Base-by-base conservation (phyloP, 202 grass and related monocot genomes). In the Digitaria exilis region DNA sequence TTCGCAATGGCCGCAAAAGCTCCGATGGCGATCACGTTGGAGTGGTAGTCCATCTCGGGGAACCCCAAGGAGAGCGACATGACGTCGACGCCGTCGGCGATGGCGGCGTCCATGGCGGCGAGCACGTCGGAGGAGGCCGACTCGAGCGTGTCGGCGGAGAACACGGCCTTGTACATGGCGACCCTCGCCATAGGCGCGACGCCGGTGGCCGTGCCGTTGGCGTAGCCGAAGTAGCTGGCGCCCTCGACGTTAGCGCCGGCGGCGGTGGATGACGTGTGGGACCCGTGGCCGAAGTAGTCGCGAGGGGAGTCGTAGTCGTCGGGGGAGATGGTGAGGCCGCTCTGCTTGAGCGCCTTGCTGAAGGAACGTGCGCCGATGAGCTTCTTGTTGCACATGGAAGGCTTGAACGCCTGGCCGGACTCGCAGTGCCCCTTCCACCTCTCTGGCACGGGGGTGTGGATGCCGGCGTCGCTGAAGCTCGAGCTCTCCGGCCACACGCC, bases 401-500 rank as follows among this genome's bases (percentile, higher is more conserved):
- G 7, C 14, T 51, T 84, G 67, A 97, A 97, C 28, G 35, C 35
- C 18, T 56, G 54, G 9, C 86, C 86, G 0, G 42, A 73, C 86
- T 98, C 85, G 56, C 95, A 98, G 39, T 76, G 77, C 26, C 90
- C 92, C 17, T 93, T 92, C 95, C 95, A 98, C 61, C 77, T 54
- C 39, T 57, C n/a, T 5, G 90, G 90, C 16, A 89, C 75, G 5
- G 89, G 88, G 2, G 13, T 57, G 3, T 51, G 45, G 46, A 95
- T 75, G 19, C 92, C 89, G 0, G 71, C 42, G 48, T 95, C 92
- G 6, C 46, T 66, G 67, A 97, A 95, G 90, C 92, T 95, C 18
- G 80, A 50, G 87, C 88, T 93, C 80, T 95, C 92, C 0, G 90
- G 92, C 95, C 95, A 98, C 0, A 98, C 89, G 3, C 95, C 95